Conservation (phyloP, 78 protist species). For the Guillardia theta region DNA sequence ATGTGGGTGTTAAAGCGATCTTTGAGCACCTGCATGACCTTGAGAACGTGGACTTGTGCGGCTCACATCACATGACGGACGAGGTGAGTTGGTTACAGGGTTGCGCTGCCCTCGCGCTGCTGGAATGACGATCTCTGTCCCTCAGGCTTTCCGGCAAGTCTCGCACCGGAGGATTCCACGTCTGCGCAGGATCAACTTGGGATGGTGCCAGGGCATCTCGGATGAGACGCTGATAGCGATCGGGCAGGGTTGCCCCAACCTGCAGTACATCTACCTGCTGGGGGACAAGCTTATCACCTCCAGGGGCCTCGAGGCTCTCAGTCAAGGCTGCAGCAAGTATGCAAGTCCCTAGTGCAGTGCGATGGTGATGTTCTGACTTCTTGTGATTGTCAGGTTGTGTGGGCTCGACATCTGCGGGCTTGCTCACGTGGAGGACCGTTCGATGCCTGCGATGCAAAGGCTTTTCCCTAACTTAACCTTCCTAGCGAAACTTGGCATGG, state of each 20-base stretch:
- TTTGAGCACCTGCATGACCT: neutral
- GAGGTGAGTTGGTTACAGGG: too few species aligned
- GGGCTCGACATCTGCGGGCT: conserved; percentile 26
- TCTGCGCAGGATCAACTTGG: conserved; percentile 1
- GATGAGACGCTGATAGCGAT: neutral
- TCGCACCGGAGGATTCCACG: neutral
- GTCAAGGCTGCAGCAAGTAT: neutral
- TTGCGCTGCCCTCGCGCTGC: too few species aligned
- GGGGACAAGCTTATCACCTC: neutral
- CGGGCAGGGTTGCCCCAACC: neutral
- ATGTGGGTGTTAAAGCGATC: neutral
- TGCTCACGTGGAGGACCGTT: neutral
- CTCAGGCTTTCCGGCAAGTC: too few species aligned
- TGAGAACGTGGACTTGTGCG: neutral
- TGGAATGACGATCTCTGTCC: too few species aligned
- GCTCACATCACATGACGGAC: neutral
- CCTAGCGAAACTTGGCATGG: conserved; percentile 1
- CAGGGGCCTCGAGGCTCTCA: neutral
- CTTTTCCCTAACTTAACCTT: neutral
- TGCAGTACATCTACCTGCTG: conserved; percentile 5
- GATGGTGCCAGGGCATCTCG: neutral
- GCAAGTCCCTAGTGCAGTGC: neutral
- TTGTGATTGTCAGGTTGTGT: neutral
- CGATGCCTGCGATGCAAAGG: neutral
- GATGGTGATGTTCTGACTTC: neutral